phyloP scores from a whole-genome alignment of 345 rosid species.

The Capsella bursapastoris region DNA sequence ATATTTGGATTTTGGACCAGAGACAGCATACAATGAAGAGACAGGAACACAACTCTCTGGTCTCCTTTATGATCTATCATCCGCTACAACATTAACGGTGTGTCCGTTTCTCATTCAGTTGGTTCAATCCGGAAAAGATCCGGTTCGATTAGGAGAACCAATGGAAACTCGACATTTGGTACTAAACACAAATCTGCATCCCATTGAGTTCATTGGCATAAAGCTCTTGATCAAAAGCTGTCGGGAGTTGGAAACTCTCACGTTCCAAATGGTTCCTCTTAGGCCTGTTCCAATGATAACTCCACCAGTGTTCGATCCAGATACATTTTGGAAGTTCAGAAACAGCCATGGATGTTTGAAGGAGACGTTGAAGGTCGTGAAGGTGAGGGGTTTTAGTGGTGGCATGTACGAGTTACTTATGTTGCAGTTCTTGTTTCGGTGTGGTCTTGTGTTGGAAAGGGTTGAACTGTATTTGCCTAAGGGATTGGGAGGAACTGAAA shows the following conservation, averaged over 20 bases:
- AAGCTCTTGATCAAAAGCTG: slow-evolving; percentile 17
- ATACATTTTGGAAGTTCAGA: neutral
- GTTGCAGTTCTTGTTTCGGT: slow-evolving; percentile 1
- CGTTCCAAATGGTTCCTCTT: slow-evolving; percentile 2
- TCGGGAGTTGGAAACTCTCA: slow-evolving; percentile 15
- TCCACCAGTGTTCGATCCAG: neutral
- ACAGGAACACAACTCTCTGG: neutral
- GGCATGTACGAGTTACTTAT: neutral
- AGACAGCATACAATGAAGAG: neutral
- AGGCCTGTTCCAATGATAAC: neutral
- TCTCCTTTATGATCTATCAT: slow-evolving; percentile 16
- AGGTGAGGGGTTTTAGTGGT: slow-evolving; percentile 5
- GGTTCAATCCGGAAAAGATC: neutral
- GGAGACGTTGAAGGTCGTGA: slow-evolving; percentile 18
- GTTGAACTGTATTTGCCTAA: slow-evolving; percentile 9
- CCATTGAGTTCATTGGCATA: slow-evolving; percentile 15
- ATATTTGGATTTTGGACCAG: neutral
- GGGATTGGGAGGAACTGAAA: neutral
- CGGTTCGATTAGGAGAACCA: neutral
- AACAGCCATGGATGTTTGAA: slow-evolving; percentile 1
- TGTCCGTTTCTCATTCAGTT: slow-evolving; percentile 4
- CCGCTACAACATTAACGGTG: neutral
- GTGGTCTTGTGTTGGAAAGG: slow-evolving; percentile 17
- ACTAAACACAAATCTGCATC: neutral
- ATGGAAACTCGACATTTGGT: slow-evolving; percentile 16